Base-by-base conservation (phyloP, 129 eudicot species). In the Centaurea solstitialis region DNA sequence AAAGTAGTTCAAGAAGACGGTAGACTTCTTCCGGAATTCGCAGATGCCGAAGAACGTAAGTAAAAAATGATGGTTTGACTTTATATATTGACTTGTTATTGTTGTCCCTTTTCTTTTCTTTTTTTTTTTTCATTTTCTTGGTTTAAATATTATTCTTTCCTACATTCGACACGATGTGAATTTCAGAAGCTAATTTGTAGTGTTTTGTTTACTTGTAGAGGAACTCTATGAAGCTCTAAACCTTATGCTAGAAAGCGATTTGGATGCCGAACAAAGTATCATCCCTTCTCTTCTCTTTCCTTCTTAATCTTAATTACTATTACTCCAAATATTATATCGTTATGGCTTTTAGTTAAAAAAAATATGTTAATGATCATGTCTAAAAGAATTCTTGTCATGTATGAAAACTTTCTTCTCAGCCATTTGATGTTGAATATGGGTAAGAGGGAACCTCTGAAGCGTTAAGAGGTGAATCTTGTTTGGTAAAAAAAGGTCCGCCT, bases 31-130 rank as follows among this genome's bases (percentile, higher is more conserved):
- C 98, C 98, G 0, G 99, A 95, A 66, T 95, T 95, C 80, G 99
- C 98, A 26, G 99, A 95, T 79, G 98, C 65, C 3, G 93, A 91
- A 50, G 99, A 95, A 86, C 80, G 99, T 95, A 87, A 86, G 97
- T 86, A 30, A 50, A 41, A 78, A 59, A 22, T n/a, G 7, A 61
- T 77, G 50, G 47, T 50, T 69, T 45, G 68, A 86, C 18, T 65
- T 33, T n/a, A 33, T 38, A 9, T 57, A 22, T 50, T 18, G 50
- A 26, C 26, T 38, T 59, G 72, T 62, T 61, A 21, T 12, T 17
- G 64, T 57, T 61, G 30, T 72, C 21, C 13, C 37, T 33, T 33
- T 68, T 73, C 4, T 12, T 47, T 47, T 3, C 61, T 10, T 20
- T 15, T 12, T 47, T 47, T 3, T 18, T 10, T 20, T 15, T 45